phyloP scores from a whole-genome alignment of 1,139 yeast genomes.

The Sugiyamaella sp. region DNA sequence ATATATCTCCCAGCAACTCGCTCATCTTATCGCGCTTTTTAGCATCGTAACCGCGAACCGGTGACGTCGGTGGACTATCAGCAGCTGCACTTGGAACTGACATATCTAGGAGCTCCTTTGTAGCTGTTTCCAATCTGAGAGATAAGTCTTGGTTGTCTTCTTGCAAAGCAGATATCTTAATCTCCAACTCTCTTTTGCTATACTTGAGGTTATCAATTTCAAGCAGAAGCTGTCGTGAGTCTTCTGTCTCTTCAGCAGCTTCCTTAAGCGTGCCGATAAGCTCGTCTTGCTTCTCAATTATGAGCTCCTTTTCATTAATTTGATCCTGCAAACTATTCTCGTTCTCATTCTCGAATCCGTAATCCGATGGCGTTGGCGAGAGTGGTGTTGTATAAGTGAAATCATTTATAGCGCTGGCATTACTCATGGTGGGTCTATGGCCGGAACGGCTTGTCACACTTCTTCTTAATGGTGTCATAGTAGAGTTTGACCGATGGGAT shows the following conservation, averaged over 20 bases:
- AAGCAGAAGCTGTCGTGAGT: conserved; percentile 33
- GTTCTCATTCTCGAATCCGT: conserved; percentile 37
- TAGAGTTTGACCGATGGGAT: conserved; percentile 13
- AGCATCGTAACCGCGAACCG: conserved; percentile 18
- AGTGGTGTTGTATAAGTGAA: conserved; percentile 3
- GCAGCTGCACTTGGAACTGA: conserved; percentile 19
- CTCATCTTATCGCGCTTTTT: conserved; percentile 28
- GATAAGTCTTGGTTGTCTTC: conserved; percentile 37
- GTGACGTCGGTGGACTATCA: conserved; percentile 9
- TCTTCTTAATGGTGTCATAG: conserved; percentile 18
- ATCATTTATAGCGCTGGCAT: conserved; percentile 8
- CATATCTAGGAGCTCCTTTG: conserved; percentile 32
- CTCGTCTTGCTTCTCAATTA: conserved; percentile 35
- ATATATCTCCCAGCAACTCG: conserved; percentile 25
- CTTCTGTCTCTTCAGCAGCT: conserved; percentile 20
- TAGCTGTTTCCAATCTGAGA: conserved; percentile 21
- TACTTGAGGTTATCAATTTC: conserved; percentile 39
- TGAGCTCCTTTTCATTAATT: conserved; percentile 39
- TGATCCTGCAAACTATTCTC: conserved; percentile 45
- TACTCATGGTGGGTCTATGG: conserved; percentile 9
- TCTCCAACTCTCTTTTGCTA: conserved; percentile 39
- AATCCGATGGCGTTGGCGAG: conserved; percentile 22
- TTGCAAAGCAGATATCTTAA: conserved; percentile 35
- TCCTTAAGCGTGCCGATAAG: conserved; percentile 24
- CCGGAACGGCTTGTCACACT: conserved; percentile 7